Evolutionary conservation across 805 yeast genomes (phyloP).

Genomic region (Candida coleopterorum): DNA sequence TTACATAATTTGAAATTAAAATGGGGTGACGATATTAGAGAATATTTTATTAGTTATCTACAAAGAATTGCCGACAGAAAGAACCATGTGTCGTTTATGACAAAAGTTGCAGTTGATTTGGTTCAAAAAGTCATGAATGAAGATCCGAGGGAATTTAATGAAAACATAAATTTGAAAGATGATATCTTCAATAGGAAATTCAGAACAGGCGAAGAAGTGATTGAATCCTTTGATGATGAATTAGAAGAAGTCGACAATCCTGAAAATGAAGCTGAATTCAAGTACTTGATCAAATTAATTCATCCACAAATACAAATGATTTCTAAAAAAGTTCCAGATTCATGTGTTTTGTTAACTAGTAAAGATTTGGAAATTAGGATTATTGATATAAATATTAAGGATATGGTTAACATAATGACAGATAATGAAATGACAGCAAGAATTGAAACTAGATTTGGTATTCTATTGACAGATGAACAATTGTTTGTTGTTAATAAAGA

Average conservation of each 20-base stretch:
- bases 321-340: constrained; percentile 40
- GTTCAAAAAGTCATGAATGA: constrained; percentile 38
- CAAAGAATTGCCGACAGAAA: constrained; percentile 40
- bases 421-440: constrained; percentile 32
- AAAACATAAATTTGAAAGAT: constrained; percentile 15
- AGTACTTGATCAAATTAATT: constrained; percentile 61
- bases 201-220: constrained; percentile 26
- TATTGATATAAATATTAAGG: constrained; percentile 39
- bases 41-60: constrained; percentile 57
- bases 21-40: constrained; percentile 72
- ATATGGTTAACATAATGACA: constrained; percentile 31
- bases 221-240: constrained; percentile 49
- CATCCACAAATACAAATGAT: constrained; percentile 79
- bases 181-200: constrained; percentile 14
- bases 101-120: constrained; percentile 45
- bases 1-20: constrained; percentile 68
- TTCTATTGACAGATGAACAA: constrained; percentile 52
- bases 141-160: constrained; percentile 8
- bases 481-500: constrained; percentile 45
- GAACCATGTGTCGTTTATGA: constrained; percentile 41
- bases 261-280: constrained; percentile 44
- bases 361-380: constrained; percentile 57
- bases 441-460: constrained; percentile 55
- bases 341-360: constrained; percentile 50
- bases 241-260: constrained; percentile 34